Evolutionary conservation across 176 grass and related monocot genomes (phyloP).

Genomic region (Cymbopogon citratus): DNA sequence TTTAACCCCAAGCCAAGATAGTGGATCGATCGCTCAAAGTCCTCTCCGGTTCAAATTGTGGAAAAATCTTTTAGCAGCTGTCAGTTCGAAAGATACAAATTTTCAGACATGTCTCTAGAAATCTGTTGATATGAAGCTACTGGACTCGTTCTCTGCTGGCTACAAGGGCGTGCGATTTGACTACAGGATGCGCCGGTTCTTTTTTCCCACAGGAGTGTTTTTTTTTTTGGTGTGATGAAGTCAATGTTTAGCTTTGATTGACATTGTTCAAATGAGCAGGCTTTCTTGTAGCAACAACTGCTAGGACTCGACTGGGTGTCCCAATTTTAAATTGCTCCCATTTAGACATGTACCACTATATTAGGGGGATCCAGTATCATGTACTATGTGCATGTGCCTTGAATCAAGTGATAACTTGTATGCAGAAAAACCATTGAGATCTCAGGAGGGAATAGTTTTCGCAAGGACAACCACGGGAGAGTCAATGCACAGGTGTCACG

Average conservation of each 20-base stretch:
- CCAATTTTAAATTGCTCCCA: background rate
- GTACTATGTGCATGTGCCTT: background rate
- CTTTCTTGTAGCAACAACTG: conserved; percentile 10
- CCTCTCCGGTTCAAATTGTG: background rate
- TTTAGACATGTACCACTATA: background rate
- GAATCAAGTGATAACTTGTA: background rate
- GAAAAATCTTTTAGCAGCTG: conserved; percentile 5
- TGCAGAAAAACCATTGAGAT: background rate
- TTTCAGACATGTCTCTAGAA: conserved; percentile 24
- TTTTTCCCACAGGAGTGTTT: background rate
- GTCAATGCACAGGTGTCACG: conserved; percentile 16
- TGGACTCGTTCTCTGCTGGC: background rate
- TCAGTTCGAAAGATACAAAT: background rate
- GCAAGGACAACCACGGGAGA: background rate
- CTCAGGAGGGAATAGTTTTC: background rate
- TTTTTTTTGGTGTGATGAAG: background rate
- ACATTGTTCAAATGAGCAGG: background rate
- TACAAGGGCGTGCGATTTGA: background rate
- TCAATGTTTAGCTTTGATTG: background rate
- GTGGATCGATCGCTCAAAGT: background rate
- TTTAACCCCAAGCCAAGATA: background rate
- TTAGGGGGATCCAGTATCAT: background rate
- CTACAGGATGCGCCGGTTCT: conserved; percentile 9
- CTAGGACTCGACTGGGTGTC: background rate
- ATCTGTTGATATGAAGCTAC: conserved; percentile 5